Evolutionary conservation across 177 flowering plant genomes (phyloP), one percentile per base, ranked within the genome.

Genomic region (Vitis hybrid): DNA sequence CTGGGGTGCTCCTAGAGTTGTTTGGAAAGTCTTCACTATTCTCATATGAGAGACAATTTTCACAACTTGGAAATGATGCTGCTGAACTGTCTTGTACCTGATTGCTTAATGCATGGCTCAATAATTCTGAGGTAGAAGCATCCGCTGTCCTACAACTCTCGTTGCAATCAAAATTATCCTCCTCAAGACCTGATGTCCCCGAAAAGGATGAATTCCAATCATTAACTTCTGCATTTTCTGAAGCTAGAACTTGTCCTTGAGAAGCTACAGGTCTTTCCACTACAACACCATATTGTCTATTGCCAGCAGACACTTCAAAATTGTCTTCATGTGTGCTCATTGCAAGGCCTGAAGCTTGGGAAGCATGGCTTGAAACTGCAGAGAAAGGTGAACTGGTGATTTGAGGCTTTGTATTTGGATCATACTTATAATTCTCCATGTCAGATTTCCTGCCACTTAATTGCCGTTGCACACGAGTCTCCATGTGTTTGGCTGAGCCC

Each of bases 391-490:
- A 83, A 44, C 72, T 81, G 53, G 74, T 67, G 71, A 88, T 81
- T 62, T 73, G 87, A 67, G 78, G 77, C 64, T 78, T 84, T 24
- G 78, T 62, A 63, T 73, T 78, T 11, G 59, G 49, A 60, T 83
- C 91, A 65, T 73, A 71, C 74, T 79, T 83, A 59, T 78, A 73
- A 69, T 72, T 87, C 71, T 88, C 98, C 73, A 75, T 17, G 49
- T 89, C 95, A 63, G 78, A 77, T 76, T 77, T 90, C 72, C 51
- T 81, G 71, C 86, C 79, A 75, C 95, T 91, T 47, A 74, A 77
- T 73, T 90, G 96, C 60, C 90, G 80, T 66, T 87, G 92, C 53
- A 86, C 72, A 70, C 86, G 84, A 52, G 75, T 64, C 28, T 88
- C 95, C 65, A 68, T 73, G 69, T 85, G 92, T 71, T 82, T 87